These are phyloP conservation scores for Pyrenochaeta sp. DNA, from an alignment of 2,329 filamentous ascomycete genomes.

Conservation along the genomic window DNA sequence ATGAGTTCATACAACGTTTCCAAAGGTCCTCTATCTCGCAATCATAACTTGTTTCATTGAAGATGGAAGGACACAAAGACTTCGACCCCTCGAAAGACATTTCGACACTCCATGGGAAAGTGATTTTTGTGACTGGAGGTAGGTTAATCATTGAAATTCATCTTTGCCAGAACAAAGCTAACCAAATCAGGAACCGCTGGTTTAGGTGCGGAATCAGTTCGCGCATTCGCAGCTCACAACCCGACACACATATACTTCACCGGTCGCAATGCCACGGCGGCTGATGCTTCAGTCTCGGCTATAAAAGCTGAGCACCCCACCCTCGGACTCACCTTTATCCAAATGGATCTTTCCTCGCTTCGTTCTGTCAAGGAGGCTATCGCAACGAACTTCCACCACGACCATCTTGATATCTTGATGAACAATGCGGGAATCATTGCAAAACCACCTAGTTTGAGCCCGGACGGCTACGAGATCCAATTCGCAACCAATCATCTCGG, in stretches of 20 bases:
- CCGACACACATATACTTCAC: slow-evolving; percentile 54
- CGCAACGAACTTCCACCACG: slow-evolving; percentile 27
- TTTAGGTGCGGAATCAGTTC: slow-evolving; percentile 51
- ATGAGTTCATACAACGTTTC: not conserved
- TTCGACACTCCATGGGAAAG: slow-evolving; percentile 25
- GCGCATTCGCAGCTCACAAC: slow-evolving; percentile 50
- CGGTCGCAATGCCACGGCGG: slow-evolving; percentile 48
- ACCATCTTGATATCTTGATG: slow-evolving; percentile 52
- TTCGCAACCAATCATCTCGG: slow-evolving; percentile 58
- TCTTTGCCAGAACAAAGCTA: too few relatives aligned
- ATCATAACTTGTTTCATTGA: not conserved
- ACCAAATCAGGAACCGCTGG: slow-evolving; percentile 55
- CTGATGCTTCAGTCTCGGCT: slow-evolving; percentile 40
- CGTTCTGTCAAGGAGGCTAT: slow-evolving; percentile 40
- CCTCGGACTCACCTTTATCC: slow-evolving; percentile 39
- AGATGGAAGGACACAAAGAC: slow-evolving; percentile 5
- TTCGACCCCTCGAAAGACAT: slow-evolving; percentile 29
- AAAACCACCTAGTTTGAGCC: slow-evolving; percentile 38
- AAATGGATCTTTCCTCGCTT: slow-evolving; percentile 47
- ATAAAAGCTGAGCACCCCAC: slow-evolving; percentile 36
- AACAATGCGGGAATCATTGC: slow-evolving; percentile 53
- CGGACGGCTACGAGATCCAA: slow-evolving; percentile 57
- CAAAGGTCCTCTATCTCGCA: not conserved
- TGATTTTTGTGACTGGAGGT: slow-evolving; percentile 35
- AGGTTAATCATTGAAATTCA: too few relatives aligned